Evolutionary conservation across 2,329 filamentous ascomycete species (phyloP).

Genomic region (Penicillium sp.): DNA sequence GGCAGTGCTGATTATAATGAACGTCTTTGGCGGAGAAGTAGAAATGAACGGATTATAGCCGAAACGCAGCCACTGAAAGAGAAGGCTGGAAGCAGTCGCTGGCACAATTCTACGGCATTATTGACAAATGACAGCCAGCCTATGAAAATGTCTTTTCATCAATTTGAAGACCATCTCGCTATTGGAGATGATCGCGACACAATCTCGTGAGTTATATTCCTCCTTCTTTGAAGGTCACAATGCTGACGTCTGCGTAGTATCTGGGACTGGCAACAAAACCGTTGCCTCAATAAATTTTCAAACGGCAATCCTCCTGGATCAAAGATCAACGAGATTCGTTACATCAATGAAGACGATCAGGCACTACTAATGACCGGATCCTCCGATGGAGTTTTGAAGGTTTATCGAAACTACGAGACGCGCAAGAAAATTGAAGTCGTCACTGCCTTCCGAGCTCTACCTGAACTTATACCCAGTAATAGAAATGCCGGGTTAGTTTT

Average conservation of each 20-base stretch:
- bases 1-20: slow-evolving; percentile 96
- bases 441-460: slow-evolving; percentile 85
- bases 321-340: slow-evolving; percentile 89
- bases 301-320: slow-evolving; percentile 91
- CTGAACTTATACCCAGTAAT: slow-evolving; percentile 89
- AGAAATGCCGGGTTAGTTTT: slow-evolving; percentile 94
- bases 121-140: slow-evolving; percentile 89
- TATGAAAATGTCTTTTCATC: slow-evolving; percentile 90
- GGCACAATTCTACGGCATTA: slow-evolving; percentile 78
- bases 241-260: slow-evolving; percentile 47
- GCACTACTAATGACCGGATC: slow-evolving; percentile 92
- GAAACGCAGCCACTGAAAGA: slow-evolving; percentile 93
- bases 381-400: slow-evolving; percentile 87
- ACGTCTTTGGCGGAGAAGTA: slow-evolving; percentile 82
- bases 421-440: slow-evolving; percentile 75
- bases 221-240: not conserved
- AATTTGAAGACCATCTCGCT: slow-evolving; percentile 93
- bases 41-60: slow-evolving; percentile 87
- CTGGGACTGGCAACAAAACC: slow-evolving; percentile 86
- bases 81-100: slow-evolving; percentile 76
- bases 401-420: slow-evolving; percentile 88
- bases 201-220: slow-evolving; percentile 51
- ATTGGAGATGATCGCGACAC: slow-evolving; percentile 92
- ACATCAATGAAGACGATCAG: slow-evolving; percentile 98
- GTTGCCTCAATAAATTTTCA: slow-evolving; percentile 76